Percentiles rank a stretch among this genome's conserved stretches.
These are phyloP conservation scores for Batkoa obscura DNA, from an alignment of 371 early-diverging fungal species.

Conservation along the genomic window DNA sequence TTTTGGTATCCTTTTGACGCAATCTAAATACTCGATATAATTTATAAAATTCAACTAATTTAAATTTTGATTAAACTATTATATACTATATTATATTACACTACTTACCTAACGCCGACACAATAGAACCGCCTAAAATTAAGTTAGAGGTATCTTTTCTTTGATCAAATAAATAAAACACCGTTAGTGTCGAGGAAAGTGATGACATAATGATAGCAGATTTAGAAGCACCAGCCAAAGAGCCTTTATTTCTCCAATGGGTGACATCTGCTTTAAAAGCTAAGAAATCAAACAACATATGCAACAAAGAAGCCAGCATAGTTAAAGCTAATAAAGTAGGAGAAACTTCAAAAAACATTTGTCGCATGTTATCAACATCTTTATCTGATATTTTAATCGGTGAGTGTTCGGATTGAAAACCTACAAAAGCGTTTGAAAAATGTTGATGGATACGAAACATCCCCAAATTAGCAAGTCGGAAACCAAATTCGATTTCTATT, in stretches of 20 bases:
- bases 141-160: conserved; percentile 21
- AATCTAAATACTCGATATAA: background rate
- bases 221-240: conserved; percentile 36
- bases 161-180: conserved; percentile 36
- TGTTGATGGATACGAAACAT: conserved; percentile 16
- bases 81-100: too few species aligned
- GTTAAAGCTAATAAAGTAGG: conserved; percentile 31
- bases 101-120: conserved; percentile 13
- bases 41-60: conserved; percentile 4
- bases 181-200: conserved; percentile 26
- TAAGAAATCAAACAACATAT: conserved; percentile 48
- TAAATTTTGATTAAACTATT: background rate
- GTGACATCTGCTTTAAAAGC: conserved; percentile 51
- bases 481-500: background rate
- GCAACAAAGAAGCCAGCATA: conserved; percentile 37
- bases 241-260: conserved; percentile 29
- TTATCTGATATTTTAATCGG: conserved; percentile 12
- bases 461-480: conserved; percentile 13
- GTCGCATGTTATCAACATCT: conserved; percentile 21
- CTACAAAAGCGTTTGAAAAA: background rate
- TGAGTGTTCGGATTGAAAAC: conserved; percentile 3
- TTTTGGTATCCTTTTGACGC: too few species aligned
- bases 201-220: conserved; percentile 32
- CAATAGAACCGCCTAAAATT: conserved; percentile 17
- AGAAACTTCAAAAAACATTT: conserved; percentile 26